Evolutionary conservation across 2,329 filamentous ascomycete genomes (phyloP).

Genomic region (Hypoxylon sp.): DNA sequence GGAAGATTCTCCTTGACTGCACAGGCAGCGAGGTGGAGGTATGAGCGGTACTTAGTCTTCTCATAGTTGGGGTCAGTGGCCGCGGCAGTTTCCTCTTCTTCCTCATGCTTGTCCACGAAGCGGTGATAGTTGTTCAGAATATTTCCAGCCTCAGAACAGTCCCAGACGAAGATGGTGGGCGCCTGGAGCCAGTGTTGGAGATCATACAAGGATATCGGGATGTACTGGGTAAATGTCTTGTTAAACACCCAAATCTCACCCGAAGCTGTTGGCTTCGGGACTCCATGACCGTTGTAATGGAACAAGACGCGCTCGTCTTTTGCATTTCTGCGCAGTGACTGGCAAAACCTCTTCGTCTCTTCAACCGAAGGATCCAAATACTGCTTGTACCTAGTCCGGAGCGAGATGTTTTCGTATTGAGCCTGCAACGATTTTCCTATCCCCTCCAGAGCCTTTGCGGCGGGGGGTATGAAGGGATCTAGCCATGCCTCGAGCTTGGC

Average conservation of each 20-base stretch:
- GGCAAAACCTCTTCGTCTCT: conserved; percentile 95
- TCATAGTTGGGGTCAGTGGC: conserved; percentile 83
- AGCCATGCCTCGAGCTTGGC: conserved; percentile 97
- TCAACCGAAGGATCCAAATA: conserved; percentile 96
- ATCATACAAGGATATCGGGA: conserved; percentile 94
- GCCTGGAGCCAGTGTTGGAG: conserved; percentile 95
- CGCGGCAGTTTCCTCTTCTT: conserved; percentile 80
- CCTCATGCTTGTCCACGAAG: conserved; percentile 93
- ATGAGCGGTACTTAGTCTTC: conserved; percentile 73
- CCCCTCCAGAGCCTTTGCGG: conserved; percentile 86
- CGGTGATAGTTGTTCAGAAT: conserved; percentile 95
- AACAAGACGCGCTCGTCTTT: conserved; percentile 97
- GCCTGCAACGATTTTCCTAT: conserved; percentile 96
- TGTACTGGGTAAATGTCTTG: conserved; percentile 98
- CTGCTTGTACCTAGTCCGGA: conserved; percentile 96
- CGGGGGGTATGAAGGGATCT: conserved; percentile 82
- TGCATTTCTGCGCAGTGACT: conserved; percentile 86
- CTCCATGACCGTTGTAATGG: conserved; percentile 98
- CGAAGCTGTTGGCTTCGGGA: conserved; percentile 92
- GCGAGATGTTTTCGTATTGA: conserved; percentile 94
- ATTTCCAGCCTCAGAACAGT: conserved; percentile 95
- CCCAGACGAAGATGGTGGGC: conserved; percentile 96
- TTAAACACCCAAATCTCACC: conserved; percentile 99
- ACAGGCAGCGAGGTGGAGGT: conserved; percentile 92
- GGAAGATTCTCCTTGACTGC: conserved; percentile 89